Evolutionary conservation across 2,329 filamentous ascomycete species (phyloP).

Genomic region (Neopestalotiopsis clavispora): DNA sequence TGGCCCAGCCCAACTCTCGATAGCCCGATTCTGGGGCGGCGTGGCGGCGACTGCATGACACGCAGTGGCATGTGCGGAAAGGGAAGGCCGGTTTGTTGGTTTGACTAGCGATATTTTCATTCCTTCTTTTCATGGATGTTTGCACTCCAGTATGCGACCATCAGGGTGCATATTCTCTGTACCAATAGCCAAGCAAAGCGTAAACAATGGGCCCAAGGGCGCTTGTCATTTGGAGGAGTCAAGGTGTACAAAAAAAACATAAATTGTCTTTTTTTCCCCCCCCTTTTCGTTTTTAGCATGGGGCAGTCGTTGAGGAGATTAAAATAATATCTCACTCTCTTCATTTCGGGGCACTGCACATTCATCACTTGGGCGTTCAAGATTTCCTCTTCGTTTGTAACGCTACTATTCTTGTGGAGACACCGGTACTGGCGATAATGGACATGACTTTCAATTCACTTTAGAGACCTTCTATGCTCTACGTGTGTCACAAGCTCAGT

Average conservation of each 20-base stretch:
- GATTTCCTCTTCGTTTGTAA: background rate
- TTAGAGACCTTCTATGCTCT: background rate
- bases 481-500: too few relatives aligned
- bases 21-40: background rate
- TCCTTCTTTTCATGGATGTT: constrained; percentile 5
- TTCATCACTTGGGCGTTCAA: background rate
- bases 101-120: background rate
- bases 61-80: too few relatives aligned
- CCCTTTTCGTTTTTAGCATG: background rate
- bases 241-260: constrained; percentile 26
- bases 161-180: constrained; percentile 27
- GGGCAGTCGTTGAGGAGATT: too few relatives aligned
- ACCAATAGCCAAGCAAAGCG: constrained; percentile 28
- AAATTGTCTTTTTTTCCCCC: background rate
- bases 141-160: constrained; percentile 9
- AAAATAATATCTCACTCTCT: background rate
- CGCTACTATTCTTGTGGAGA: background rate
- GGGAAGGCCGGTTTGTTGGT: too few relatives aligned
- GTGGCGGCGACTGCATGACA: background rate
- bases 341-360: background rate
- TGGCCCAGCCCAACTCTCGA: too few relatives aligned
- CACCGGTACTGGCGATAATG: background rate
- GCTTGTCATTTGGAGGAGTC: constrained; percentile 29
- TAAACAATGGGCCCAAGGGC: background rate
- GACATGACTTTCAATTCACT: background rate